Conservation (phyloP, 2,329 filamentous ascomycete species). For the Plectosphaerella sp. region DNA sequence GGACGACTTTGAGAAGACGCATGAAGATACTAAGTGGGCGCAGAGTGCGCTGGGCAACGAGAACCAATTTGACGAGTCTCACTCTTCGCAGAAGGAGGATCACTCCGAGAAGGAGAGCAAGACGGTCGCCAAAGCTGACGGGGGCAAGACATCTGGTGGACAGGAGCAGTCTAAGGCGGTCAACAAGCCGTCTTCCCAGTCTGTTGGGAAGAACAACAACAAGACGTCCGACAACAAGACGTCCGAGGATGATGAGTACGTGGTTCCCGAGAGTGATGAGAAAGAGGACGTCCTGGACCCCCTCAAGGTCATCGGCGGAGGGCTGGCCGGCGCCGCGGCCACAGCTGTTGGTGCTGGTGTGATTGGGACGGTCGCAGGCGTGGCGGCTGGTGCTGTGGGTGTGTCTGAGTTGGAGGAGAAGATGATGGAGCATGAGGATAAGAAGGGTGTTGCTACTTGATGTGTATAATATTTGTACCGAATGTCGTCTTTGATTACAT, state of each 20-base stretch:
- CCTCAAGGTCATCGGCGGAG: not conserved
- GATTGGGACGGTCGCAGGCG: not conserved
- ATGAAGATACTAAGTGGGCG: not conserved
- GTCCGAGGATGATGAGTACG: not conserved
- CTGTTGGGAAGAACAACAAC: not conserved
- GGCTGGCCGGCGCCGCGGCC: not conserved
- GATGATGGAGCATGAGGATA: not conserved
- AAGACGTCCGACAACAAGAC: not conserved
- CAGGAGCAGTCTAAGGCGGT: not conserved
- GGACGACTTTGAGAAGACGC: not conserved
- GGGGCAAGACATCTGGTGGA: too few species aligned
- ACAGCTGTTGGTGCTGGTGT: not conserved
- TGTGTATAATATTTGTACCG: not conserved
- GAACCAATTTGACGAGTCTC: not conserved
- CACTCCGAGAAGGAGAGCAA: not conserved
- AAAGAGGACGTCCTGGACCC: not conserved
- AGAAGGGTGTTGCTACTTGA: not conserved
- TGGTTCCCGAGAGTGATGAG: not conserved
- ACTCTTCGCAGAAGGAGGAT: not conserved
- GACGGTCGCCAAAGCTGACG: not conserved
- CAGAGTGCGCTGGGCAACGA: not conserved
- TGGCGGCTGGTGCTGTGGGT: not conserved
- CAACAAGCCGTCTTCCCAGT: not conserved
- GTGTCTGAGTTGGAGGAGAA: not conserved
- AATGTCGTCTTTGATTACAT: too few species aligned